These are phyloP conservation scores for Micractinium sp. DNA, from an alignment of 139 green algal species.

Conservation along the genomic window DNA sequence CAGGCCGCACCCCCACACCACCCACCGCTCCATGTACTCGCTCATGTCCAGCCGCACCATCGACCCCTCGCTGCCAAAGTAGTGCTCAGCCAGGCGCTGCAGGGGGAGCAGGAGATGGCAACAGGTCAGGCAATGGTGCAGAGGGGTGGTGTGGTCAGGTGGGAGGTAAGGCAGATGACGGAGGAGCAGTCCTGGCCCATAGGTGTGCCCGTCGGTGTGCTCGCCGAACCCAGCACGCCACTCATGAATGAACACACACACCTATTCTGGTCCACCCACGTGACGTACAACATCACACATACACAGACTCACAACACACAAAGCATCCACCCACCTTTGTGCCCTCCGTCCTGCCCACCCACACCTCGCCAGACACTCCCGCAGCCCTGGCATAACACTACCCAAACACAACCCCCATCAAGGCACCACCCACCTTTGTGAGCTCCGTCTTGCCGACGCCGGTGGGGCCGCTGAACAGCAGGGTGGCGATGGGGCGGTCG, in stretches of 20 bases:
- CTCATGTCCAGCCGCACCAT: conserved; percentile 97
- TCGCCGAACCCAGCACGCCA: too few relatives aligned
- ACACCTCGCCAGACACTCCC: too few relatives aligned
- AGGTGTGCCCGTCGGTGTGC: too few relatives aligned
- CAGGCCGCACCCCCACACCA: too few relatives aligned
- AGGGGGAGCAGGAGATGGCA: background rate
- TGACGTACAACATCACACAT: too few relatives aligned
- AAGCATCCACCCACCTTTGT: background rate
- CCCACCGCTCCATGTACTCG: conserved; percentile 93
- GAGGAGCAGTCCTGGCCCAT: background rate
- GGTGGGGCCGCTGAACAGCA: conserved; percentile 84
- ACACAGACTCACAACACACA: background rate
- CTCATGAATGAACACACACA: background rate
- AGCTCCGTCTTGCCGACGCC: conserved; percentile 92
- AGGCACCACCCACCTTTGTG: conserved; percentile 46
- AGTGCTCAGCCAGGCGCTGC: conserved; percentile 47
- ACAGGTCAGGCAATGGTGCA: background rate
- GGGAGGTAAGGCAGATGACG: background rate
- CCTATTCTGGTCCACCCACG: background rate
- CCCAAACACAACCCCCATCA: too few relatives aligned
- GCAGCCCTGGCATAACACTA: too few relatives aligned
- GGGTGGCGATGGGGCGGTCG: conserved; percentile 71
- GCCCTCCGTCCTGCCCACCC: background rate
- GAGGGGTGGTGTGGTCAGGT: background rate
- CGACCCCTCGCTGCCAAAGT: conserved; percentile 52